Conservation (phyloP, 169 alveolate genomes). For the Plasmodium vinckei region DNA sequence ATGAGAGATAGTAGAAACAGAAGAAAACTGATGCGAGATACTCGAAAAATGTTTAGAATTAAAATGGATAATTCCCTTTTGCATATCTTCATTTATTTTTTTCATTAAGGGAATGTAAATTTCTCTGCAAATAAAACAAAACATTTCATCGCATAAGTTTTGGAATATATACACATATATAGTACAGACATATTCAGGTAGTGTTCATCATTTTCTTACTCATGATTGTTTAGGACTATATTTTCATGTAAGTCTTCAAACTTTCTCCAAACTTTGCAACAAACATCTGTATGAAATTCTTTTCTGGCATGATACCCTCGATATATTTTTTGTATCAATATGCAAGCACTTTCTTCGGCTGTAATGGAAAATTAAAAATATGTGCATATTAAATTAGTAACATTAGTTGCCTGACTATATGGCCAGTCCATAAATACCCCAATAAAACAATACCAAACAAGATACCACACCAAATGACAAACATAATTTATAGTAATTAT, state of each 20-base stretch:
- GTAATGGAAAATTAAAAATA: not conserved
- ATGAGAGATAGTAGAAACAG: conserved; percentile 39
- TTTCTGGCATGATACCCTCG: conserved; percentile 42
- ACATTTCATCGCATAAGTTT: not conserved
- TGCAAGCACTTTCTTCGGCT: conserved; percentile 58
- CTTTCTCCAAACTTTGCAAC: conserved; percentile 62
- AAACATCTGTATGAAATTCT: conserved; percentile 29
- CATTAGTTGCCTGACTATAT: not conserved
- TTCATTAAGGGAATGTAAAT: conserved; percentile 64
- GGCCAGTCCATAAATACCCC: not conserved
- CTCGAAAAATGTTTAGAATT: conserved; percentile 45
- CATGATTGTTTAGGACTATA: conserved; percentile 45
- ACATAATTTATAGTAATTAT: no score
- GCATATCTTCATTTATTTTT: conserved; percentile 35
- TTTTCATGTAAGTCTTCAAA: conserved; percentile 63
- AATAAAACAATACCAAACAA: not conserved
- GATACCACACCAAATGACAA: no score
- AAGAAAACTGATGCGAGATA: conserved; percentile 55
- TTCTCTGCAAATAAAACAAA: conserved; percentile 13
- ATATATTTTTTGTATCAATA: conserved; percentile 33
- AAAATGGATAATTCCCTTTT: conserved; percentile 45
- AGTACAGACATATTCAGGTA: not conserved
- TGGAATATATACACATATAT: not conserved
- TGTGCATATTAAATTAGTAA: not conserved
- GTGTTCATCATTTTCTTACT: conserved; percentile 16